These are phyloP conservation scores for Colletotrichum cuscutae DNA, from an alignment of 2,329 filamentous ascomycete species.

Conservation along the genomic window DNA sequence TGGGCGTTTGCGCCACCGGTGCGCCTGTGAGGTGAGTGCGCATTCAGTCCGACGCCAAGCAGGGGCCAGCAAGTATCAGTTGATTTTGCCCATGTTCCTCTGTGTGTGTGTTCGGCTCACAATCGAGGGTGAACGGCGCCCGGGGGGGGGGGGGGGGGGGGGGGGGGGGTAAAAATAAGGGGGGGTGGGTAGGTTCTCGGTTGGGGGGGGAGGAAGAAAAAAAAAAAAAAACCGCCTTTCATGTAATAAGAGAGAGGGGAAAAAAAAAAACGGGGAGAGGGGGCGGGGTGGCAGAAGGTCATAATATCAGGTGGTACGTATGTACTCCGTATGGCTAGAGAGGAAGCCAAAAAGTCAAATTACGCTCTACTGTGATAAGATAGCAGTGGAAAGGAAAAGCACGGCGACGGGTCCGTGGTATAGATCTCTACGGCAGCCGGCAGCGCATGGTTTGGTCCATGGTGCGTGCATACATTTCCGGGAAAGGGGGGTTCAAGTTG, in stretches of 20 bases:
- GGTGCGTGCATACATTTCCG: background rate
- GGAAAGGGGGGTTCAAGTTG: background rate
- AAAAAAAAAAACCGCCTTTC: too few species aligned
- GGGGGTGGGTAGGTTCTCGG: too few species aligned
- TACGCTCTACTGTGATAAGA: background rate
- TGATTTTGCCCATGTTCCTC: background rate
- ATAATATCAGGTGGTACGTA: background rate
- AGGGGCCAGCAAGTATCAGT: conserved; percentile 10
- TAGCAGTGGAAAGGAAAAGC: background rate
- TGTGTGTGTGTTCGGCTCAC: background rate
- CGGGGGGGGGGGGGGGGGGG: background rate
- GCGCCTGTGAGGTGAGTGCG: background rate
- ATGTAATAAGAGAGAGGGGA: too few species aligned
- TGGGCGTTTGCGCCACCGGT: conserved; percentile 1
- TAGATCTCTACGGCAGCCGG: background rate
- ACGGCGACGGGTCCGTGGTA: background rate
- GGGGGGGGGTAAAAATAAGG: too few species aligned
- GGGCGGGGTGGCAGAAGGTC: background rate
- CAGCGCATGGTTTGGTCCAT: background rate
- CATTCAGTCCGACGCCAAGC: conserved; percentile 17
- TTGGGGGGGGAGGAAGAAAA: too few species aligned
- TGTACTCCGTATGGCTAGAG: background rate
- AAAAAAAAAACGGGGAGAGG: too few species aligned
- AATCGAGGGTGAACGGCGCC: background rate
- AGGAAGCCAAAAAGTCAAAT: background rate